Evolutionary conservation across 1,139 yeast species (phyloP).

Genomic region (Geotrichum carabidarum): DNA sequence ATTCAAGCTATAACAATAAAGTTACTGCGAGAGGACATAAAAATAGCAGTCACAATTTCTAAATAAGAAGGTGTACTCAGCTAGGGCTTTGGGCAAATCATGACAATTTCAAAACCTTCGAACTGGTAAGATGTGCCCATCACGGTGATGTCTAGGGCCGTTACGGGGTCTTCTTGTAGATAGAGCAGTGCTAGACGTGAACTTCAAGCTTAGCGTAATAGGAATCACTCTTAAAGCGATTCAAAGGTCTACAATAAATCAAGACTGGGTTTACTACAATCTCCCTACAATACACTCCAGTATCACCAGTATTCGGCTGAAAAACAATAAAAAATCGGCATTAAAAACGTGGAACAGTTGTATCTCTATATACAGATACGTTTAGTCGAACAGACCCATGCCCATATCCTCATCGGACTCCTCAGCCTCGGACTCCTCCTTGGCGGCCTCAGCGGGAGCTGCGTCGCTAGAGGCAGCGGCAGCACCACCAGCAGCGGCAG

Average conservation of each 20-base stretch:
- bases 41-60: constrained; percentile 2
- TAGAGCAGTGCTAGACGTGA: no score
- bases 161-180: no score
- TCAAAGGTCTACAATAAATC: no score
- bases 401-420: constrained; percentile 40
- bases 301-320: background rate
- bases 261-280: no score
- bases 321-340: constrained; percentile 6
- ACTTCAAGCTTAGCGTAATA: no score
- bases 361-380: constrained; percentile 10
- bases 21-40: background rate
- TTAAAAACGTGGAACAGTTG: background rate
- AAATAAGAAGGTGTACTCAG: background rate
- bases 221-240: no score
- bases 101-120: no score
- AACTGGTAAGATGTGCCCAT: no score
- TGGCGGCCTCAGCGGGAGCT: constrained; percentile 35
- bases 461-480: constrained; percentile 64
- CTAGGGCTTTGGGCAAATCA: background rate
- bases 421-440: constrained; percentile 28
- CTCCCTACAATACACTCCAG: no score
- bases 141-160: no score
- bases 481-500: constrained; percentile 53
- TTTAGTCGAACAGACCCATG: constrained; percentile 40
- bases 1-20: background rate